phyloP scores from a whole-genome alignment of 2,329 filamentous ascomycete species.

The Fusarium begoniae region DNA sequence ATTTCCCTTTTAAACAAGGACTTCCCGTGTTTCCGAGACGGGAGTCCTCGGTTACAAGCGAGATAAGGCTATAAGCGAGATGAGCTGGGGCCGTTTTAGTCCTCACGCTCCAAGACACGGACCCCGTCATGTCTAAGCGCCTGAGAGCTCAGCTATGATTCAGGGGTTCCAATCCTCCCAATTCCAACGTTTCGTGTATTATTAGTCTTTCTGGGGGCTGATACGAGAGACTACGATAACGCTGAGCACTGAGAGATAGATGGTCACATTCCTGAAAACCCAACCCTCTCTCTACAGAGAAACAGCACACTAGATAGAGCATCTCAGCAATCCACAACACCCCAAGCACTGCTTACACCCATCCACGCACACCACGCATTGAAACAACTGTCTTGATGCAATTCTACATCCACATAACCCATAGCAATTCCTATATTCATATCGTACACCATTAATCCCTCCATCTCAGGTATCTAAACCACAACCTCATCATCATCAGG shows the following conservation, averaged over 20 bases:
- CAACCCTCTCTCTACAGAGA: background rate
- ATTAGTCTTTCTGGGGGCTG: background rate
- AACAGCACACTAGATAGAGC: background rate
- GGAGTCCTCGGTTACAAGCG: constrained; percentile 28
- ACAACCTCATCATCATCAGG: constrained; percentile 64
- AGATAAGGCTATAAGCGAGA: constrained; percentile 28
- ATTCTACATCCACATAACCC: constrained; percentile 24
- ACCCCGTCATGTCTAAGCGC: background rate
- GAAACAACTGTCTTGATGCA: constrained; percentile 11
- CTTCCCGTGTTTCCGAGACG: constrained; percentile 1
- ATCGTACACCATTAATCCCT: constrained; percentile 35
- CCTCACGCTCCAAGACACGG: background rate
- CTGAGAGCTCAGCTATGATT: background rate
- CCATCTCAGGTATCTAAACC: constrained; percentile 42
- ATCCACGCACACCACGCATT: background rate
- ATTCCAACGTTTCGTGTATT: background rate
- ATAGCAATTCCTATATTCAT: constrained; percentile 5
- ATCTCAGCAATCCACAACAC: too few species aligned
- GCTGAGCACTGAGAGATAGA: background rate
- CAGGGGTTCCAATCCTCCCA: background rate
- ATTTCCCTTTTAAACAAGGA: background rate
- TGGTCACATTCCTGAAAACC: background rate
- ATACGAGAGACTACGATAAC: background rate
- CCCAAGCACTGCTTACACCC: too few species aligned
- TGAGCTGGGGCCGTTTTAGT: constrained; percentile 6